Base-by-base conservation (phyloP, 495 filamentous ascomycete genomes). In the Parachaetomium inaequale region DNA sequence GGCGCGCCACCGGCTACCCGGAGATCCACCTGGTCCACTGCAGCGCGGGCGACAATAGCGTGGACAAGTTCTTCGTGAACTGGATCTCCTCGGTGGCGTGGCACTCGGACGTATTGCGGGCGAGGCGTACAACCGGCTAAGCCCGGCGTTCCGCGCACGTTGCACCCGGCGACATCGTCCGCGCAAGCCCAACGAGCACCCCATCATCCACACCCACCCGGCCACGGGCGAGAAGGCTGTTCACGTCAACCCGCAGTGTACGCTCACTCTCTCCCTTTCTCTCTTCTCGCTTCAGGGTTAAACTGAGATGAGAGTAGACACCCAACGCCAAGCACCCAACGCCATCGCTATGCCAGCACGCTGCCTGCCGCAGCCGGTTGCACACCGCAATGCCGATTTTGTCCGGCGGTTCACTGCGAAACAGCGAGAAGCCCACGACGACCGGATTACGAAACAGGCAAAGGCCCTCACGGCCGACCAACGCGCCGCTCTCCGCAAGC, bases 171-270 rank as follows among this genome's bases (percentile, higher is more conserved):
- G 14, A 88, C n/a, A n/a, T n/a, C 85, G 4, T 68, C 81, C 63
- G 87, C 92, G 70, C 89, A 92, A 71, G 88, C 84, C 34, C 79
- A 85, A 28, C 79, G 78, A 7, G 81, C 83, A 15, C 74, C 68
- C 26, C 3, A 69, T 96, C 59, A 80, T 93, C 32, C 80, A 89
- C 19, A 92, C 88, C 2, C 90, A 93, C n/a, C 70, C 91, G 0
- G 84, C 76, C 6, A 93, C 91, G 0, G 88, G 92, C 15, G 89
- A 95, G 78, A 96, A 95, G 75, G 89, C 91, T 0, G 74, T 96
- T 10, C 96, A 84, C 66, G 85, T 96, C 51, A 95, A 94, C 70
- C 87, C 87, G 10, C 88, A 93, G 72, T 96, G 89, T 92, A 74
- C 84, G 86, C 80, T 29, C 7, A 14, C 50, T 17, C 26, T 23